Evolutionary conservation across 2,329 filamentous ascomycete species (phyloP), one percentile per base, ranked within the genome.

Genomic region (Penicillium sp.): DNA sequence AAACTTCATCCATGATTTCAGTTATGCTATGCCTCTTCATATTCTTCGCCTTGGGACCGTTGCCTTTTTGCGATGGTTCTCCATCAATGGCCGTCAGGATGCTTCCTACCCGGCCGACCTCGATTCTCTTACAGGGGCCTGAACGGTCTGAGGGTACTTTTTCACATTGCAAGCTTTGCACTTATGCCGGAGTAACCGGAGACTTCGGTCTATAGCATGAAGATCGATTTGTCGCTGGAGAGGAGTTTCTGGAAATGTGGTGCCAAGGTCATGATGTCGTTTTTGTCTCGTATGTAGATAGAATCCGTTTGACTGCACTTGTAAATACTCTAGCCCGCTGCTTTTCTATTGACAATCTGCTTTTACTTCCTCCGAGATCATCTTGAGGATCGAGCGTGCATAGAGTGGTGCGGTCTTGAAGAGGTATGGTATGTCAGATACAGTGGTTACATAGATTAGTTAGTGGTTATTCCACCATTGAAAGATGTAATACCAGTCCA

Each of bases 101-200:
- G 26, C 51, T 52, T 38, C 52, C 50, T 55, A 49, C 17, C 31
- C 30, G 44, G 31, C 23, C 21, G 30, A 23, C 41, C 57, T 48
- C 57, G 41, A 41, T 19, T 31, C 50, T 29, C n/a, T 47, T 9
- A 46, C 41, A 48, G 29, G 26, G 31, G 30, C 46, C 45, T 35
- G 26, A 35, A 41, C 44, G 19, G 58, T 21, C 50, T 45, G 50
- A 58, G 50, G 62, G 38, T 38, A 54, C 38, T 55, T 44, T 35
- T 51, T 52, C 44, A 46, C 48, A 62, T 67, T 67, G 62, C 66
- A 68, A 41, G 41, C 46, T 61, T 67, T 67, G 63, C 66, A 68
- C 66, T 61, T 61, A 67, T 66, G 65, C 67, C 60, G 70, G 70
- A 69, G 69, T 70, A 70, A 64, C 56, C 58, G 67, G 68, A 61